A percentile compares a stretch with the other conserved stretches of the same genome.
Conservation (phyloP, 805 yeast genomes). For the Priceomyces carsonii region DNA sequence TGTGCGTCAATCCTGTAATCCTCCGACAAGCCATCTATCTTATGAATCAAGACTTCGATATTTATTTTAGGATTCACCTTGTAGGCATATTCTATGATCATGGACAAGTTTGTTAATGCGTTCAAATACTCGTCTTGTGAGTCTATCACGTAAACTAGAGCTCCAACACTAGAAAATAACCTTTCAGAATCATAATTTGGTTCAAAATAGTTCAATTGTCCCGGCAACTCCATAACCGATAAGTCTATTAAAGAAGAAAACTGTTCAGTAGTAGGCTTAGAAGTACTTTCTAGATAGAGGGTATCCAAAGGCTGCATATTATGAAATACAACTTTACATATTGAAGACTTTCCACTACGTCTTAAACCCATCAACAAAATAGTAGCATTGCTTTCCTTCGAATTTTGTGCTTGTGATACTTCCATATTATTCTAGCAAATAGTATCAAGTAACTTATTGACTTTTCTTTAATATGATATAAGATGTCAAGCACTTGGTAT, state of each 20-base stretch:
- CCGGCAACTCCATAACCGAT: conserved; percentile 92
- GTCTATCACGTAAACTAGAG: conserved; percentile 91
- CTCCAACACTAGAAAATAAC: conserved; percentile 80
- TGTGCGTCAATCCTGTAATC: conserved; percentile 94
- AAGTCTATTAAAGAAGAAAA: conserved; percentile 82
- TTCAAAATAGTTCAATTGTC: conserved; percentile 86
- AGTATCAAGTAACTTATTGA: too few species aligned
- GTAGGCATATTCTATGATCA: conserved; percentile 85
- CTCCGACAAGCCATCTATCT: conserved; percentile 92
- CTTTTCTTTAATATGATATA: too few species aligned
- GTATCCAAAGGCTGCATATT: conserved; percentile 96
- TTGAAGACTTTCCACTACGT: conserved; percentile 91
- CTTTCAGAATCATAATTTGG: conserved; percentile 79
- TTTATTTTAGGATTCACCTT: conserved; percentile 81
- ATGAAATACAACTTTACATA: conserved; percentile 93
- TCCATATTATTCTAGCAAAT: too few species aligned
- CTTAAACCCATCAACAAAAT: conserved; percentile 86
- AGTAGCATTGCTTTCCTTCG: conserved; percentile 69
- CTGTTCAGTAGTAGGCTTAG: conserved; percentile 83
- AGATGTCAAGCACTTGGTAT: too few species aligned
- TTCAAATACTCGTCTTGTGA: conserved; percentile 93
- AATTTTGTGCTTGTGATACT: too few species aligned
- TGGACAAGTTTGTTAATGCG: conserved; percentile 85
- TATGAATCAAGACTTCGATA: conserved; percentile 91
- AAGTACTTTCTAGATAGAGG: conserved; percentile 82